Percentiles rank a stretch among this genome's conserved stretches.
phyloP scores from a whole-genome alignment of 2,329 filamentous ascomycete species.

The Cladophialophora psammophila region DNA sequence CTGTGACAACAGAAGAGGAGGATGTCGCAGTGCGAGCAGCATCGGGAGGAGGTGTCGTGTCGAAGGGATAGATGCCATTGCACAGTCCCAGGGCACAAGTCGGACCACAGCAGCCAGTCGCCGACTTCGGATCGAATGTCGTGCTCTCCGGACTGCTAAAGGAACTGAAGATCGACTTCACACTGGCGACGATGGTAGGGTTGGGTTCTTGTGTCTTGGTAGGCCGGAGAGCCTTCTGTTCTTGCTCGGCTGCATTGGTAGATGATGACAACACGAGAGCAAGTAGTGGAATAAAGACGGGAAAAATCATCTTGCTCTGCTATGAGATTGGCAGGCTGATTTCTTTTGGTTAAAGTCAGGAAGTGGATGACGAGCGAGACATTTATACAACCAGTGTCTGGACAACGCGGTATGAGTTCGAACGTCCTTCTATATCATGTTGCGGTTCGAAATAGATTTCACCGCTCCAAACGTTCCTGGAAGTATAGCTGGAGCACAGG shows the following conservation, averaged over 20 bases:
- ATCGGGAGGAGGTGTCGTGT: neutral
- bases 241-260: neutral
- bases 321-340: neutral
- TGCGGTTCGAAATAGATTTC: constrained; percentile 2
- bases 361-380: neutral
- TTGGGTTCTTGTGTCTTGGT: constrained; percentile 3
- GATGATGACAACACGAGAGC: constrained; percentile 9
- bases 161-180: constrained; percentile 27
- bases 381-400: neutral
- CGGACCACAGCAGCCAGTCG: constrained; percentile 10
- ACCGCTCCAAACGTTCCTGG: neutral
- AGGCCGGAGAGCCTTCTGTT: neutral
- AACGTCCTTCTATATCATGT: neutral
- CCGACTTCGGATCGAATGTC: constrained; percentile 1
- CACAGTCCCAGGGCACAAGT: constrained; percentile 21
- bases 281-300: neutral
- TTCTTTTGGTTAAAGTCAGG: neutral
- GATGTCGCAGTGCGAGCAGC: constrained; percentile 7
- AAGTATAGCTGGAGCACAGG: neutral
- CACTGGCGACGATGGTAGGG: constrained; percentile 19
- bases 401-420: neutral
- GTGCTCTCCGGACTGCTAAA: neutral
- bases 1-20: constrained; percentile 4
- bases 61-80: constrained; percentile 16
- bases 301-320: neutral